Evolutionary conservation across 1,284 basidiomycete genomes (phyloP).

Genomic region (Coniferiporia sulphurascens): DNA sequence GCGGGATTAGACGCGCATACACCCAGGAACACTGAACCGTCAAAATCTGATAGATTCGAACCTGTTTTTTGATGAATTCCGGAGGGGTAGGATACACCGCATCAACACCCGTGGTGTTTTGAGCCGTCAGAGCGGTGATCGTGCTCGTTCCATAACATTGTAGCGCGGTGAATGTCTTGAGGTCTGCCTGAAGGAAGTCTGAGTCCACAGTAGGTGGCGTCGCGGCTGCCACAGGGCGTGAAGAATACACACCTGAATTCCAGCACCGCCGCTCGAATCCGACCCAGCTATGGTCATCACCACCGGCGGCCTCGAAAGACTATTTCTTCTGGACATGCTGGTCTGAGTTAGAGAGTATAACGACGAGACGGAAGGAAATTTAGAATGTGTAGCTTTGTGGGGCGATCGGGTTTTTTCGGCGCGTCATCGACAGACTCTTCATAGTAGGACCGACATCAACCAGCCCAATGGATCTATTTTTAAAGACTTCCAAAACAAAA

Average conservation of each 20-base stretch:
- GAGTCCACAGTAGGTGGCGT: no score
- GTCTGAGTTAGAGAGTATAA: neutral
- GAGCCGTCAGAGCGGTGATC: constrained; percentile 86
- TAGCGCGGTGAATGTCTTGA: constrained; percentile 81
- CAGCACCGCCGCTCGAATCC: constrained; percentile 86
- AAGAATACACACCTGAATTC: constrained; percentile 62
- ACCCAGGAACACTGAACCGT: neutral
- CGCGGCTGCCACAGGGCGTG: neutral
- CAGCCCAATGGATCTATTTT: no score
- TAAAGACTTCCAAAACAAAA: no score
- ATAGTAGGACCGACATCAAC: no score
- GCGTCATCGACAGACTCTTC: no score
- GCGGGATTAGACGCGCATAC: constrained; percentile 2
- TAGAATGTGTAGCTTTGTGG: neutral
- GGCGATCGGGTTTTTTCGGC: no score
- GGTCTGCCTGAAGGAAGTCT: constrained; percentile 55
- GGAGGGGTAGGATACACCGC: constrained; percentile 62
- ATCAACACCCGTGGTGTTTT: constrained; percentile 87
- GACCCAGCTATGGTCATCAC: constrained; percentile 81
- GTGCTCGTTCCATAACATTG: constrained; percentile 84
- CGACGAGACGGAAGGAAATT: neutral
- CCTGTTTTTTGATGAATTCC: constrained; percentile 70
- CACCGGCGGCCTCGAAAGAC: constrained; percentile 24
- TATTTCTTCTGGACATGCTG: neutral
- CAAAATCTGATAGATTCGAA: constrained; percentile 24